Evolutionary conservation across 495 filamentous ascomycete genomes (phyloP).

Genomic region (Penicillium lividum): DNA sequence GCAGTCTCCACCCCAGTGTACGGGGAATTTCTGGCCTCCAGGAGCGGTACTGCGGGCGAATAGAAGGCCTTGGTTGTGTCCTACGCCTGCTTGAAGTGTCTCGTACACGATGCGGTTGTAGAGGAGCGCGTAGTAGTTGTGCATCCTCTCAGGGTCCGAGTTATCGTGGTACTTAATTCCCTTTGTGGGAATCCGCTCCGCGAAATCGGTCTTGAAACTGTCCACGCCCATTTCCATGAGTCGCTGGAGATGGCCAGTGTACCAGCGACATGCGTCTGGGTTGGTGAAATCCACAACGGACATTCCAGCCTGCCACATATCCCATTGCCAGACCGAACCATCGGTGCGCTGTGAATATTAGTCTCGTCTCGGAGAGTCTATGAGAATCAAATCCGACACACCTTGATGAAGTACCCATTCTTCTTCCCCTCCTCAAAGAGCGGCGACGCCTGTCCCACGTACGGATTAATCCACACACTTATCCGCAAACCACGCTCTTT

Average conservation of each 20-base stretch:
- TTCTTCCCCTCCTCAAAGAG: slow-evolving; percentile 64
- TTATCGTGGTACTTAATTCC: slow-evolving; percentile 60
- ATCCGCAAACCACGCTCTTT: slow-evolving; percentile 63
- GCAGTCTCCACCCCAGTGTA: slow-evolving; percentile 69
- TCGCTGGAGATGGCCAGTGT: slow-evolving; percentile 52
- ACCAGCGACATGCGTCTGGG: slow-evolving; percentile 65
- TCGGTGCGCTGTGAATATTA: slow-evolving; percentile 50
- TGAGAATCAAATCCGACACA: slow-evolving; percentile 11
- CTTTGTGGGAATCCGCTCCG: slow-evolving; percentile 65
- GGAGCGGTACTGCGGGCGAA: slow-evolving; percentile 69
- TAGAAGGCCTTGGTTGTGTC: slow-evolving; percentile 59
- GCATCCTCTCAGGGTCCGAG: slow-evolving; percentile 63
- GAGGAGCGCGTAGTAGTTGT: slow-evolving; percentile 72
- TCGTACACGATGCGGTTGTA: slow-evolving; percentile 73
- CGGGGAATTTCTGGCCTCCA: slow-evolving; percentile 66
- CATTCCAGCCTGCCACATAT: slow-evolving; percentile 76
- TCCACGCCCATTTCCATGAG: slow-evolving; percentile 68
- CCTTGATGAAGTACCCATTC: slow-evolving; percentile 68
- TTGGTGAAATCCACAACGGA: slow-evolving; percentile 74
- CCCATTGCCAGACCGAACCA: slow-evolving; percentile 72
- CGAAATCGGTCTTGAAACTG: slow-evolving; percentile 74
- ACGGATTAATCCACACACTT: slow-evolving; percentile 73
- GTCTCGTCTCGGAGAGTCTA: neutral
- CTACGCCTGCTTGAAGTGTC: slow-evolving; percentile 59
- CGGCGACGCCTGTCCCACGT: slow-evolving; percentile 66